phyloP scores from a whole-genome alignment of 495 filamentous ascomycete genomes.

The Barbatosphaeria neglecta region DNA sequence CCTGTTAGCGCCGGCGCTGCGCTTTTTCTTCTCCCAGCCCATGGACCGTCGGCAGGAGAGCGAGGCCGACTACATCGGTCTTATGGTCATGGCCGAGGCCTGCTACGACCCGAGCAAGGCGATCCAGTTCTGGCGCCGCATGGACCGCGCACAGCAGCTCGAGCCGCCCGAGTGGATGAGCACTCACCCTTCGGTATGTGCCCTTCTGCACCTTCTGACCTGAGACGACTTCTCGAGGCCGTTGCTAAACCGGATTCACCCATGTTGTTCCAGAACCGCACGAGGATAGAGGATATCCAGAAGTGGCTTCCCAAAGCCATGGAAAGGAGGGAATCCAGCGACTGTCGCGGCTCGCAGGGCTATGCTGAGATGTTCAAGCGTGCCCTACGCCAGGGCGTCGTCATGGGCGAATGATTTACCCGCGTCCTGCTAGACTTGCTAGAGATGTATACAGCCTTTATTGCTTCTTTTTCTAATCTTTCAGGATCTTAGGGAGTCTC shows the following conservation, averaged over 20 bases:
- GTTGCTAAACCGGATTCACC: too few relatives aligned
- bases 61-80: conserved; percentile 80
- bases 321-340: conserved; percentile 38
- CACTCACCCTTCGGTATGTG: conserved; percentile 69
- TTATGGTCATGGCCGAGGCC: conserved; percentile 52
- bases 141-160: conserved; percentile 49
- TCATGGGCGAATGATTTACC: background rate
- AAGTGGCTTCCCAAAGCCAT: conserved; percentile 53
- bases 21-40: conserved; percentile 55
- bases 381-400: background rate
- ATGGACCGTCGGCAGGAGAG: conserved; percentile 53
- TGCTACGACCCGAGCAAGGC: conserved; percentile 67
- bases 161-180: conserved; percentile 67
- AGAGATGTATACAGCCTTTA: too few relatives aligned
- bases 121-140: conserved; percentile 60
- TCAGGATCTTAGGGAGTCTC: too few relatives aligned
- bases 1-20: conserved; percentile 36
- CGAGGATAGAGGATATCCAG: conserved; percentile 57
- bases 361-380: background rate
- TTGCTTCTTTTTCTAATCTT: too few relatives aligned
- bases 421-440: too few relatives aligned
- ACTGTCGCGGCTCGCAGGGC: conserved; percentile 20
- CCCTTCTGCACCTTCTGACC: background rate
- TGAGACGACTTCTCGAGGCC: conserved; percentile 2
- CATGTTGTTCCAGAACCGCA: too few relatives aligned